Conservation (phyloP, 495 filamentous ascomycete genomes). For the Penicillium maclennaniae region DNA sequence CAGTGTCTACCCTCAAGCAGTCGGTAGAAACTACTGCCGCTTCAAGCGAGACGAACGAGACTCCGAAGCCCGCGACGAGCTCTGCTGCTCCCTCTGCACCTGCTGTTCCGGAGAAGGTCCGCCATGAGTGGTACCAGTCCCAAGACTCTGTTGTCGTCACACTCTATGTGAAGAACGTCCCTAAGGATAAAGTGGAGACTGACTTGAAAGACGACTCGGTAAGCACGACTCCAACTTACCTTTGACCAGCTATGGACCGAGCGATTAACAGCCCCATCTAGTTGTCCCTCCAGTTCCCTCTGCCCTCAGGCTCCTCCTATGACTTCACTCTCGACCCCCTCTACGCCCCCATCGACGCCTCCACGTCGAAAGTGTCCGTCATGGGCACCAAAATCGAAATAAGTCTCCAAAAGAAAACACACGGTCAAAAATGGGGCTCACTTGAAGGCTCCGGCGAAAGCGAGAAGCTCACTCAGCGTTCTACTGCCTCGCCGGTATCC, state of each 20-base stretch:
- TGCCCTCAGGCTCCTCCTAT: conserved; percentile 54
- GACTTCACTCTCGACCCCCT: conserved; percentile 70
- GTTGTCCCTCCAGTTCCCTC: conserved; percentile 65
- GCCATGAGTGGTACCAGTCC: conserved; percentile 81
- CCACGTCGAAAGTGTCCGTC: conserved; percentile 56
- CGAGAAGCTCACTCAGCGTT: conserved; percentile 27
- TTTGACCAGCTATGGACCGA: neutral
- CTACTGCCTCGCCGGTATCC: conserved; percentile 21
- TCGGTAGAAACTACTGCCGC: conserved; percentile 6
- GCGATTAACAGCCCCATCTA: conserved; percentile 14
- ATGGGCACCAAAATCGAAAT: conserved; percentile 85
- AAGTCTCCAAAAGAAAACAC: conserved; percentile 60
- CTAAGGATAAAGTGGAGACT: conserved; percentile 55
- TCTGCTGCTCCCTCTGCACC: neutral
- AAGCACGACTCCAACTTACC: neutral
- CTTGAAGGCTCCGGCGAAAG: conserved; percentile 53
- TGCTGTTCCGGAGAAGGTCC: conserved; percentile 48
- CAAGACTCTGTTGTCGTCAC: conserved; percentile 60
- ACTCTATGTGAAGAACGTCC: conserved; percentile 68
- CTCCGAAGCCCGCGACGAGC: neutral
- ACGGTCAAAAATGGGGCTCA: conserved; percentile 70
- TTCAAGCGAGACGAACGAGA: neutral
- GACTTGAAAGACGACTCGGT: conserved; percentile 57
- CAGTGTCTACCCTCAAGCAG: conserved; percentile 15
- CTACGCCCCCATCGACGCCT: conserved; percentile 59